Base-by-base conservation (phyloP, 345 rosid species). In the Pugionium cornutum region DNA sequence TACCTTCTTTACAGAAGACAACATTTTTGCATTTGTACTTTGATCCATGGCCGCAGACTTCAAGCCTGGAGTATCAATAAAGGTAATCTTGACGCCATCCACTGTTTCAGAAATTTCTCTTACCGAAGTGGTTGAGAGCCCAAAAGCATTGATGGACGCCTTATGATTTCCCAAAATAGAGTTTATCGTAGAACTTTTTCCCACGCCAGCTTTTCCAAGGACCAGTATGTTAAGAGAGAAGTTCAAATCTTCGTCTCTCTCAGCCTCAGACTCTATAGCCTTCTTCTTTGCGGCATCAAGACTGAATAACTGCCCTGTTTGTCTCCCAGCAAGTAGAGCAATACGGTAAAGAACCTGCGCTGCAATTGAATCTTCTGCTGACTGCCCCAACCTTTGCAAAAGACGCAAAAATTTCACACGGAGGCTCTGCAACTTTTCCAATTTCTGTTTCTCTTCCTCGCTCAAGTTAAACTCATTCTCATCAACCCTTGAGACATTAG, bases 181-280 rank as follows among this genome's bases (percentile, higher is more conserved):
- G 78, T 92, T 92, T 53, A 88, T 82, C 31, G 92, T 88, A 53
- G 99, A 91, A 74, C 99, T 92, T 75, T 94, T 94, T 6, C 97
- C 99, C 67, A 89, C 96, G 47, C 99, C 96, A 5, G 94, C 78
- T 78, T 94, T 89, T 54, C 97, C 99, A 46, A 94, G 85, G 59
- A 85, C 96, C 74, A 94, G 77, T 70, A 89, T 81, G 81, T 83
- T 94, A 76, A 89, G 63, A 60, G 90, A 78, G 73, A 88, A 82
- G 73, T 78, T 60, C 53, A 89, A 76, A 61, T 85, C 89, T 68
- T 86, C 86, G 45, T 73, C 78, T 46, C 80, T 76, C 74, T 83
- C 86, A 29, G 76, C 77, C 73, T 94, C 99, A 71, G 80, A 85
- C 80, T 86, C 85, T 41, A 79, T 59, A 70, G 99, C 95, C 66